Base-by-base conservation (phyloP, 2,329 filamentous ascomycete genomes). In the Thielaviopsis euricoi region DNA sequence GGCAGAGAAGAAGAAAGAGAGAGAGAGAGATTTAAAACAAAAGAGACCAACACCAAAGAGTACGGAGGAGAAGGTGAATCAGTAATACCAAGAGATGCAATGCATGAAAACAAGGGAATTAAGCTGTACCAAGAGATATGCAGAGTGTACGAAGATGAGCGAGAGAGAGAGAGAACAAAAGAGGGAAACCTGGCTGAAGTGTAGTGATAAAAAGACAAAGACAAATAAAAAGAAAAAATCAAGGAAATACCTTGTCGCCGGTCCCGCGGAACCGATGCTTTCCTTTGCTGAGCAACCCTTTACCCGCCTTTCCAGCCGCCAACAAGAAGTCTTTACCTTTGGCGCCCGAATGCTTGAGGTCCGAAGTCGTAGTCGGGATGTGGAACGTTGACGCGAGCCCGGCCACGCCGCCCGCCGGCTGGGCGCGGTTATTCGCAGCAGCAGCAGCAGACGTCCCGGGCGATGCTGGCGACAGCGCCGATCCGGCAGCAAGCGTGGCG, bases 271-370 rank as follows among this genome's bases (percentile, higher is more conserved):
- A 82, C 71, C 88, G 91, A 72, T 80, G 91, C 73, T 87, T 91
- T 64, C 90, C 88, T 73, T 95, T 95, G 63, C 86, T 89, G 69
- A 96, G 84, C 62, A 96, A 71, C 56, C 90, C 91, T 74, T 95
- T 95, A 53, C 90, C 89, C 60, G 89, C 88, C 67, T 88, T 89
- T 56, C 88, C 89, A 57, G 90, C 90, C 22, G 85, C 85, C 63
- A 93, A 87, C 67, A 96, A 77, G 26, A 96, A 74, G 65, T 94
- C 89, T 73, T 95, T 96, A 68, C 90, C 84, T 74, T 90, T 91
- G 46, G 83, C 75, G 61, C 78, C 71, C 53, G 80, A 80, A 60
- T 76, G 73, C 49, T 75, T 75, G 63, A 80, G 76, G 40, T 73
- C 69, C 65, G 72, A 73, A 53, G 71, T 51, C 4, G 58, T 53